phyloP scores from a whole-genome alignment of 1,284 basidiomycete genomes.

The Sanghuangporus baumii region DNA sequence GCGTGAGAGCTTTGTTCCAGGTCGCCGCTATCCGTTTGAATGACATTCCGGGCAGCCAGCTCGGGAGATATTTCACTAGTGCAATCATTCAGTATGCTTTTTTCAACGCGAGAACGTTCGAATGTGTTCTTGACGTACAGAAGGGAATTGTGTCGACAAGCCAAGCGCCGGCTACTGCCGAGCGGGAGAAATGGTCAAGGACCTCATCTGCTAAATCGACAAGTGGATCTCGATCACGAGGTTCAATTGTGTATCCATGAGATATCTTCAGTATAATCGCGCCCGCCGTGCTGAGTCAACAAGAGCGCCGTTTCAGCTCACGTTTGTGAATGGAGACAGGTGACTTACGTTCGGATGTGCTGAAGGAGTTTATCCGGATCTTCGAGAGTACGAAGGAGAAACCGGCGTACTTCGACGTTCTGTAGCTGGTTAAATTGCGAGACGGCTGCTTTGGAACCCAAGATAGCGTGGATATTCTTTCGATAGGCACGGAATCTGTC shows the following conservation, averaged over 20 bases:
- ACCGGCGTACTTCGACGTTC: conserved; percentile 10
- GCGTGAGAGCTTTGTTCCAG: conserved; percentile 28
- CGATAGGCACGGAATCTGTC: conserved; percentile 13
- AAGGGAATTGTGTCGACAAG: conserved; percentile 32
- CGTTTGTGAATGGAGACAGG: not conserved
- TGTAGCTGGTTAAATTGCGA: not conserved
- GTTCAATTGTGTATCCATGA: conserved; percentile 28
- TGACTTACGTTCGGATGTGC: not conserved
- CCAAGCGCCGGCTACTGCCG: conserved; percentile 25
- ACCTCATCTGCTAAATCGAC: conserved; percentile 23
- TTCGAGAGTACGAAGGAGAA: conserved; percentile 11
- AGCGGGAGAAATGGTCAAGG: conserved; percentile 22
- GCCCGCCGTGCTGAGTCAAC: conserved; percentile 19
- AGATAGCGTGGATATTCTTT: conserved; percentile 9
- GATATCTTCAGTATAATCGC: conserved; percentile 29
- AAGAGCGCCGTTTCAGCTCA: not conserved
- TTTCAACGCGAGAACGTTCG: not conserved
- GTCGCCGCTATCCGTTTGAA: conserved; percentile 37
- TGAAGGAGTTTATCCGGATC: conserved; percentile 9
- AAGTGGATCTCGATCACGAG: conserved; percentile 24
- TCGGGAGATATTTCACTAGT: conserved; percentile 37
- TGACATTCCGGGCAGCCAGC: conserved; percentile 43
- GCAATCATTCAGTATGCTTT: not conserved
- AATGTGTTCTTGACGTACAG: conserved; percentile 18
- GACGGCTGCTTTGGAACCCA: conserved; percentile 12